A percentile compares a stretch with the other conserved stretches of the same genome.
Evolutionary conservation across 495 filamentous ascomycete species (phyloP).

Genomic region (Hypoxylon lienhwacheense): DNA sequence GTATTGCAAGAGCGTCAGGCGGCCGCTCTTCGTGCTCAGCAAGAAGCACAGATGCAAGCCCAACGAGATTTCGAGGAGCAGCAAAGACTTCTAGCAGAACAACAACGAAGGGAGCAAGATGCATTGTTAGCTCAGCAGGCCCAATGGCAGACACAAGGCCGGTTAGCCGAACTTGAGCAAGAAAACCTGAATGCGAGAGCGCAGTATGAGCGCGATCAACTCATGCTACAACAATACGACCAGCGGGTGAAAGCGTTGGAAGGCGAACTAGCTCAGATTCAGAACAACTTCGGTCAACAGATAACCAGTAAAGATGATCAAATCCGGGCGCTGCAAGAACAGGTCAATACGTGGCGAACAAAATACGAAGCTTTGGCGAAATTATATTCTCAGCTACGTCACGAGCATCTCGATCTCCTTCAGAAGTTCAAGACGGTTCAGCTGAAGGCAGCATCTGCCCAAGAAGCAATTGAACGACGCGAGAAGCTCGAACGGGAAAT

Average conservation of each 20-base stretch:
- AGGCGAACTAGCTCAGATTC: constrained; percentile 78
- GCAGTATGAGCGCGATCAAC: constrained; percentile 93
- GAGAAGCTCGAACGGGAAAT: constrained; percentile 96
- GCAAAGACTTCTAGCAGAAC: constrained; percentile 82
- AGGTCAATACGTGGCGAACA: constrained; percentile 92
- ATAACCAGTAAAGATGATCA: constrained; percentile 89
- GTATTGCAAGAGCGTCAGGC: constrained; percentile 82
- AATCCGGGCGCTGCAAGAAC: constrained; percentile 87
- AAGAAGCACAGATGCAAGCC: constrained; percentile 76
- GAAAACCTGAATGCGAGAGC: constrained; percentile 93
- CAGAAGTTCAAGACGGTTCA: constrained; percentile 96
- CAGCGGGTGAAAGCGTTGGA: constrained; percentile 90
- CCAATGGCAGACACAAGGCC: constrained; percentile 87
- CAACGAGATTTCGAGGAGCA: constrained; percentile 95
- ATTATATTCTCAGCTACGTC: constrained; percentile 91
- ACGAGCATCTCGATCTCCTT: constrained; percentile 91
- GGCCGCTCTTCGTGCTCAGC: constrained; percentile 63
- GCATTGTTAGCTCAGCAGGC: constrained; percentile 84
- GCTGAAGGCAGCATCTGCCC: constrained; percentile 92
- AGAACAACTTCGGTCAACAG: constrained; percentile 82
- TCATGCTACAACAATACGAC: constrained; percentile 97
- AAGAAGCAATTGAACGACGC: constrained; percentile 91
- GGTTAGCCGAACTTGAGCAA: constrained; percentile 88
- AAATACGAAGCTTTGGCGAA: constrained; percentile 98
- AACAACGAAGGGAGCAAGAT: constrained; percentile 88